Percentiles rank a stretch among this genome's conserved stretches.
These are phyloP conservation scores for Exophiala phaeomuriformis DNA, from an alignment of 2,329 filamentous ascomycete genomes.

Conservation along the genomic window DNA sequence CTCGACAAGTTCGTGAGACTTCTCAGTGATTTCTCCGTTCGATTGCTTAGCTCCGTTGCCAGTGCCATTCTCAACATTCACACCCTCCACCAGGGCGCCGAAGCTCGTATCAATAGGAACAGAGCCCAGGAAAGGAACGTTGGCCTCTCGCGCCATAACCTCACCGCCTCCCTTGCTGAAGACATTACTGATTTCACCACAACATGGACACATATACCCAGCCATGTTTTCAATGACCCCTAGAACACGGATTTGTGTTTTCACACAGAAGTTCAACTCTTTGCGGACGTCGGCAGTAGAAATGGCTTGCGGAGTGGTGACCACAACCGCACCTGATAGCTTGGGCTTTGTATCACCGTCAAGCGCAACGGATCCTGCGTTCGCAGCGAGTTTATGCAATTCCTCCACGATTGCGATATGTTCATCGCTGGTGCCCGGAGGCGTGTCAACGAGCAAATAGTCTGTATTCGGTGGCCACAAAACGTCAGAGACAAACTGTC, in stretches of 20 bases:
- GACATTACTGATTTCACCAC: slow-evolving; percentile 79
- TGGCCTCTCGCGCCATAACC: slow-evolving; percentile 80
- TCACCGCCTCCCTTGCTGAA: slow-evolving; percentile 87
- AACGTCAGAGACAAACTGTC: slow-evolving; percentile 89
- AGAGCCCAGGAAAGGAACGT: slow-evolving; percentile 72
- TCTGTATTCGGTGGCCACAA: slow-evolving; percentile 77
- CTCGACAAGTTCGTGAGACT: slow-evolving; percentile 19
- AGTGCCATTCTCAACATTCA: slow-evolving; percentile 4
- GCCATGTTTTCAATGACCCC: slow-evolving; percentile 95
- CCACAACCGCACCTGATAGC: slow-evolving; percentile 80
- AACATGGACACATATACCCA: slow-evolving; percentile 50
- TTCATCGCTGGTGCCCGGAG: slow-evolving; percentile 92
- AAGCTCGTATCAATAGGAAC: slow-evolving; percentile 93
- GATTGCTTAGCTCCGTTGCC: background rate
- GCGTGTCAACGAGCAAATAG: slow-evolving; percentile 90
- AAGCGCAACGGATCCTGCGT: slow-evolving; percentile 17
- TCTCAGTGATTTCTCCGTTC: slow-evolving; percentile 8
- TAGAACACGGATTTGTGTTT: slow-evolving; percentile 70
- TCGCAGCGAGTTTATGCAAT: slow-evolving; percentile 48
- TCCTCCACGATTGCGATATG: slow-evolving; percentile 93
- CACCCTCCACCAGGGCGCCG: slow-evolving; percentile 70
- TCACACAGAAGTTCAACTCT: slow-evolving; percentile 85
- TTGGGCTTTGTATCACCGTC: slow-evolving; percentile 43
- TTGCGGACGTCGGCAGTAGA: slow-evolving; percentile 90
- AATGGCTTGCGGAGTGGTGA: slow-evolving; percentile 93